Base-by-base conservation (phyloP, 371 early-diverging fungal species). In the Mortierella sp. region DNA sequence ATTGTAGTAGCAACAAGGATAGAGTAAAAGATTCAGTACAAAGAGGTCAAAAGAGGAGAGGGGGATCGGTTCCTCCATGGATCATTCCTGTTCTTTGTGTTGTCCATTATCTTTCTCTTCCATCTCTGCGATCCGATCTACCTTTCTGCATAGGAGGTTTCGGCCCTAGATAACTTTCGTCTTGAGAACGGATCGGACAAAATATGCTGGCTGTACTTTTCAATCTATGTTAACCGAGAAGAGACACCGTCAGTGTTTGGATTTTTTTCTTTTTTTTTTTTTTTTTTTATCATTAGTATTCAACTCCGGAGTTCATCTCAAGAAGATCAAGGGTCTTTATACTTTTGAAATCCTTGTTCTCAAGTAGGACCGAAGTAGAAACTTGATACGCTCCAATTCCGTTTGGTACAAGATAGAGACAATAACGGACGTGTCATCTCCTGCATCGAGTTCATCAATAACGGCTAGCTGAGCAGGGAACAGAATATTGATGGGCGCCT, bases 311-410 rank as follows among this genome's bases (percentile, higher is more conserved):
- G n/a, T n/a, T n/a, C n/a, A n/a, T n/a, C n/a, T n/a, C 12, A 0
- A 26, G 2, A 15, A 19, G 15, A 46, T 28, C 30, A 7, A 2
- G 11, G 43, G 23, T 50, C 18, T 14, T 19, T 65, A 1, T 28
- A 86, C 88, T 85, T 93, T 92, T 56, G 72, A 79, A 64, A 95
- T 73, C 72, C 96, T 80, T 37, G 90, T 83, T 26, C 94, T 72
- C 51, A 95, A 73, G 77, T 95, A 95, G 62, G 90, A 90, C 60
- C 90, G 83, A 4, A 96, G 70, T 0, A 95, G 64, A 75, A 90
- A 96, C 74, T 92, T 93, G 47, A 94, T 85, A 14, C 95, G 85
- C 75, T 96, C 95, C 28, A 94, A 86, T 74, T 96, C 96, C 48
- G 92, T 93, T 67, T 91, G 89, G 60, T 90, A 89, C 15, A 96